Conservation (phyloP, 148 eudicot genomes). For the Euryodendron excelsum region DNA sequence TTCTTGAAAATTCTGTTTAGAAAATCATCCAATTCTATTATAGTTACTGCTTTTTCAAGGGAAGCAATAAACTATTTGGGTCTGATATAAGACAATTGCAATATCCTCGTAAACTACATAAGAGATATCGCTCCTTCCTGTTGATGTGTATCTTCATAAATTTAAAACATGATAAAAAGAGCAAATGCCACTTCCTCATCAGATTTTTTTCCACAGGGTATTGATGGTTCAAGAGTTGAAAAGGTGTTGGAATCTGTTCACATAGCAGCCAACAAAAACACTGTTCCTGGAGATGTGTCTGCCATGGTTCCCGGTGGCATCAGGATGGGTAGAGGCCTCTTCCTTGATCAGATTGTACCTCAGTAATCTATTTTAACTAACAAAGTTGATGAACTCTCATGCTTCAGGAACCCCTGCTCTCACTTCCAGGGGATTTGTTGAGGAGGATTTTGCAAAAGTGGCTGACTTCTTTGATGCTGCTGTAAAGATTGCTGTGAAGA, state of each 20-base stretch:
- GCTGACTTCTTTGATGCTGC: slow-evolving; percentile 92
- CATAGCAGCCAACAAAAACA: slow-evolving; percentile 96
- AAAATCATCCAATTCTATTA: background rate
- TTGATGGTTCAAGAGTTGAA: slow-evolving; percentile 99
- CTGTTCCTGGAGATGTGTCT: slow-evolving; percentile 99
- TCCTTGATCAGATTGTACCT: slow-evolving; percentile 4
- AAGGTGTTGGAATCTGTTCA: slow-evolving; percentile 94
- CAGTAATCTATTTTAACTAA: background rate
- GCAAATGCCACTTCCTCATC: background rate
- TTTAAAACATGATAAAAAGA: background rate
- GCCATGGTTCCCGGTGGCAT: slow-evolving; percentile 99
- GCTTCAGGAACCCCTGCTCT: slow-evolving; percentile 90
- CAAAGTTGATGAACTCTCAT: slow-evolving; percentile 12
- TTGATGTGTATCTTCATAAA: background rate
- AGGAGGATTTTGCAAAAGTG: slow-evolving; percentile 93
- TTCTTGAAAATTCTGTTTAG: background rate
- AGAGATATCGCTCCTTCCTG: background rate
- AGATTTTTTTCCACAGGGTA: slow-evolving; percentile 52
- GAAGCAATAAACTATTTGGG: background rate
- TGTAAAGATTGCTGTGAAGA: slow-evolving; percentile 76
- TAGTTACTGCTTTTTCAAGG: background rate
- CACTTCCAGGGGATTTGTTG: slow-evolving; percentile 91
- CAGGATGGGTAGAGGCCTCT: slow-evolving; percentile 68
- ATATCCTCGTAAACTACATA: background rate
- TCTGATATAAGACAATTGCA: background rate